Percentiles rank a stretch among this genome's conserved stretches.
phyloP scores from a whole-genome alignment of 2,329 filamentous ascomycete genomes.

The Penicillium carneum region DNA sequence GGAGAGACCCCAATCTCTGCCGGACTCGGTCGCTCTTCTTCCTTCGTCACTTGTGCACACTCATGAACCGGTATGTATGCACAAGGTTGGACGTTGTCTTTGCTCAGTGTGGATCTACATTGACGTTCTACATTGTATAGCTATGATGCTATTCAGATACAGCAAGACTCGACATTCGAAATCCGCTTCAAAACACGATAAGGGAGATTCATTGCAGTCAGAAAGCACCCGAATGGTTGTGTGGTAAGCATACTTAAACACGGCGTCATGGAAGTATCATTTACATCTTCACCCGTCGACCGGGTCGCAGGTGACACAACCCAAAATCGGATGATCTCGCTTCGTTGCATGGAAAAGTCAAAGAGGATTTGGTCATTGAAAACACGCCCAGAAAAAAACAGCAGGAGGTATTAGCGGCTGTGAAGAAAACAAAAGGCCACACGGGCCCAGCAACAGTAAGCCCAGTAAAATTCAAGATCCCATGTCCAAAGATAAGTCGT shows the following conservation, averaged over 20 bases:
- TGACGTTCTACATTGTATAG: neutral
- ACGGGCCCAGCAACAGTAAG: conserved; percentile 42
- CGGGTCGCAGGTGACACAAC: conserved; percentile 32
- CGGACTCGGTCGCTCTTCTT: neutral
- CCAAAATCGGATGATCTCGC: conserved; percentile 37
- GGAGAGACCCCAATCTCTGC: neutral
- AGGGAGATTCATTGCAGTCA: conserved; percentile 35
- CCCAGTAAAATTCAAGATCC: conserved; percentile 45
- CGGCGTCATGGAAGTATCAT: conserved; percentile 51
- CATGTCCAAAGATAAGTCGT: conserved; percentile 41
- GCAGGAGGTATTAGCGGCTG: conserved; percentile 48
- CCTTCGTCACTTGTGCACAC: neutral
- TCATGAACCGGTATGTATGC: neutral
- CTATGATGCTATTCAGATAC: neutral
- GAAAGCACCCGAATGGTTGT: conserved; percentile 29
- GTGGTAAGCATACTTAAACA: conserved; percentile 43
- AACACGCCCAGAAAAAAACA: conserved; percentile 46
- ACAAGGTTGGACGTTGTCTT: neutral
- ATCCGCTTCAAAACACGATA: neutral
- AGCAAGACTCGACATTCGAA: neutral
- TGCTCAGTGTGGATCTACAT: neutral
- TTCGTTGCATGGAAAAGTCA: conserved; percentile 41
- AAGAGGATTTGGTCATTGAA: conserved; percentile 42
- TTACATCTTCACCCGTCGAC: conserved; percentile 51
- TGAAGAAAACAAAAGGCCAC: conserved; percentile 42